Percentiles rank a stretch among this genome's conserved stretches.
These are phyloP conservation scores for Lepiota brunneoincarnata DNA, from an alignment of 768 basidiomycete genomes.

Conservation along the genomic window DNA sequence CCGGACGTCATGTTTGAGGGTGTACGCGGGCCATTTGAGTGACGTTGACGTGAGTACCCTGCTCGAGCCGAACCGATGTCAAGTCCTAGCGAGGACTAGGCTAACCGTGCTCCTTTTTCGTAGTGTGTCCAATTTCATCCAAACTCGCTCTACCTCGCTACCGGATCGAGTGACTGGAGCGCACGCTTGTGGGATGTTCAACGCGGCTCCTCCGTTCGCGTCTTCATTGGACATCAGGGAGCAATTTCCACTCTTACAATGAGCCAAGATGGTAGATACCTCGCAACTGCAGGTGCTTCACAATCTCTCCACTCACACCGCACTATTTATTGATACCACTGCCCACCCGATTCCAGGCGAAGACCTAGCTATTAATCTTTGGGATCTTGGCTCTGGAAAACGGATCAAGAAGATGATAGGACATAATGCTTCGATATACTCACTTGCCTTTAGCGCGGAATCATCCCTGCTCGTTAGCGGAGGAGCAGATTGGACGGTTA, in stretches of 20 bases:
- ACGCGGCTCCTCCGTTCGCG: slow-evolving; percentile 86
- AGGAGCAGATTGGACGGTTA: slow-evolving; percentile 91
- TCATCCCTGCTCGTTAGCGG: slow-evolving; percentile 90
- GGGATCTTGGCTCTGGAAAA: slow-evolving; percentile 95
- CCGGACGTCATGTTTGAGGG: slow-evolving; percentile 76
- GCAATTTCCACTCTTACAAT: slow-evolving; percentile 82
- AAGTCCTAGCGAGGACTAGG: neutral
- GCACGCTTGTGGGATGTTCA: slow-evolving; percentile 99
- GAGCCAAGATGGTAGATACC: slow-evolving; percentile 90
- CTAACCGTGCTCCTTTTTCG: neutral
- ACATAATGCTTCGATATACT: slow-evolving; percentile 86
- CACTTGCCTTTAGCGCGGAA: slow-evolving; percentile 89
- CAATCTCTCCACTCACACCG: slow-evolving; percentile 2
- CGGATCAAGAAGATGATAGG: slow-evolving; percentile 96
- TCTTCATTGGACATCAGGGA: slow-evolving; percentile 95
- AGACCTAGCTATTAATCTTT: slow-evolving; percentile 91
- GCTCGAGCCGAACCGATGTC: slow-evolving; percentile 1
- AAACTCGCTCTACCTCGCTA: slow-evolving; percentile 95
- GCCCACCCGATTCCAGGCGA: slow-evolving; percentile 49
- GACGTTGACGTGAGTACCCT: slow-evolving; percentile 86
- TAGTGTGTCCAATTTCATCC: slow-evolving; percentile 97
- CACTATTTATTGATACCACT: neutral
- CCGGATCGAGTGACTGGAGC: slow-evolving; percentile 95
- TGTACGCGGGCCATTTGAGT: slow-evolving; percentile 94
- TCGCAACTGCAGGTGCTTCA: slow-evolving; percentile 78